phyloP scores from a whole-genome alignment of 129 eudicot species.

The Flaveria trinervia region DNA sequence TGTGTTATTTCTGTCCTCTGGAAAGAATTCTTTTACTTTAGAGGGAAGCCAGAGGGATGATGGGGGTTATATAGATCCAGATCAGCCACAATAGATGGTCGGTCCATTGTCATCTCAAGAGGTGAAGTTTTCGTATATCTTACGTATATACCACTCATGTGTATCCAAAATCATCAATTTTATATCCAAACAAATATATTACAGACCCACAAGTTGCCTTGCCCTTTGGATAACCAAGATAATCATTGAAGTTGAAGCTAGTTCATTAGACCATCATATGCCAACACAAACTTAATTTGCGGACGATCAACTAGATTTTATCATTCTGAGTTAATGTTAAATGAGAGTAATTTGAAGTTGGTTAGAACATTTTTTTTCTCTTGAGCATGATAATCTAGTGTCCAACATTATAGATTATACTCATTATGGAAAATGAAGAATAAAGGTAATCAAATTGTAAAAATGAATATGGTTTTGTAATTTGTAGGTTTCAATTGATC shows the following conservation, averaged over 20 bases:
- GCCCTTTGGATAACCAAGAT: constrained; percentile 1
- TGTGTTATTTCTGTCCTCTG: constrained; percentile 11
- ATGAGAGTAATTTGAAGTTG: not conserved
- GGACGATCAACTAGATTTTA: not conserved
- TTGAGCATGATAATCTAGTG: constrained; percentile 13
- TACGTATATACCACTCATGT: constrained; percentile 28
- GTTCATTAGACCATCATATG: not conserved
- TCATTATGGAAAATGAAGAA: not conserved
- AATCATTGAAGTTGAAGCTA: not conserved
- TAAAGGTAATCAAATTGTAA: too few species aligned
- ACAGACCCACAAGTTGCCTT: not conserved
- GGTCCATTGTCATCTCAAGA: constrained; percentile 11
- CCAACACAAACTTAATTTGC: not conserved
- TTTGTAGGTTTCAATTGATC: too few species aligned
- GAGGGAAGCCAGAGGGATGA: constrained; percentile 14
- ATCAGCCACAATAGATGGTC: constrained; percentile 17
- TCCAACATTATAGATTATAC: too few species aligned
- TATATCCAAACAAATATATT: not conserved
- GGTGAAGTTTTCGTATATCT: constrained; percentile 21
- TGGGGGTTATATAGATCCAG: constrained; percentile 45
- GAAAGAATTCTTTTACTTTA: not conserved
- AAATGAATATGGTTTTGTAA: too few species aligned
- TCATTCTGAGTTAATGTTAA: not conserved
- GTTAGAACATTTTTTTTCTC: not conserved
- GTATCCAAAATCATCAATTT: not conserved